phyloP scores from a whole-genome alignment of 768 basidiomycete species.

The Erythrobasidium yunnanense region DNA sequence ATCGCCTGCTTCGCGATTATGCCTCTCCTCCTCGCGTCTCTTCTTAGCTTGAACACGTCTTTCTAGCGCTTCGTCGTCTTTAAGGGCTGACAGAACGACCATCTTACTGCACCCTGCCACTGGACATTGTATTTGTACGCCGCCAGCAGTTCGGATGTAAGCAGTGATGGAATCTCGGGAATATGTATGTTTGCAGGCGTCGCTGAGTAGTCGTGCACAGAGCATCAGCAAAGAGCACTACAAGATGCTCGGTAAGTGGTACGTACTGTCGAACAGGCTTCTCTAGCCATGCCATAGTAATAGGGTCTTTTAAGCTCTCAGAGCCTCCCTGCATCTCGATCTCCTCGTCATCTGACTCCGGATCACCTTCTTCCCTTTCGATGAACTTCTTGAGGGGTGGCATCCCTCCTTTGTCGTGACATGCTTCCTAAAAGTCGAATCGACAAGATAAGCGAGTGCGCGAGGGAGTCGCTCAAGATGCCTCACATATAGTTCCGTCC shows the following conservation, averaged over 20 bases:
- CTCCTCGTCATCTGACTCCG: constrained; percentile 13
- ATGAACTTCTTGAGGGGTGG: constrained; percentile 18
- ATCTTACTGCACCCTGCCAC: constrained; percentile 17
- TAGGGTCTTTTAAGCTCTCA: constrained; percentile 21
- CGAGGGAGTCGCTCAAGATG: not conserved
- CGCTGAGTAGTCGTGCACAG: constrained; percentile 10
- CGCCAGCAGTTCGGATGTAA: not conserved
- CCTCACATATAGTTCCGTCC: not conserved
- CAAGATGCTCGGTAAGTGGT: not conserved
- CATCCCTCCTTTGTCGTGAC: constrained; percentile 2
- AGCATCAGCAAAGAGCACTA: not conserved
- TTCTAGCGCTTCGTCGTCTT: constrained; percentile 6
- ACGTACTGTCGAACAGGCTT: constrained; percentile 19
- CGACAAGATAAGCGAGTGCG: not conserved
- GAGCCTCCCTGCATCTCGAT: constrained; percentile 8
- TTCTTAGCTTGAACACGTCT: not conserved
- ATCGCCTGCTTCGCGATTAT: not conserved
- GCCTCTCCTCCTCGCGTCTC: not conserved
- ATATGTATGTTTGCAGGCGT: constrained; percentile 4
- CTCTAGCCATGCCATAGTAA: constrained; percentile 9
- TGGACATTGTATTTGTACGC: not conserved
- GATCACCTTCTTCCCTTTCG: constrained; percentile 7
- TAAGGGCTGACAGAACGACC: not conserved
- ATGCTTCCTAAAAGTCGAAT: not conserved
- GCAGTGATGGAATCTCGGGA: constrained; percentile 11